Percentiles rank a stretch among this genome's conserved stretches.
These are phyloP conservation scores for Eimeria maxima DNA, from an alignment of 169 alveolate genomes.

Conservation along the genomic window DNA sequence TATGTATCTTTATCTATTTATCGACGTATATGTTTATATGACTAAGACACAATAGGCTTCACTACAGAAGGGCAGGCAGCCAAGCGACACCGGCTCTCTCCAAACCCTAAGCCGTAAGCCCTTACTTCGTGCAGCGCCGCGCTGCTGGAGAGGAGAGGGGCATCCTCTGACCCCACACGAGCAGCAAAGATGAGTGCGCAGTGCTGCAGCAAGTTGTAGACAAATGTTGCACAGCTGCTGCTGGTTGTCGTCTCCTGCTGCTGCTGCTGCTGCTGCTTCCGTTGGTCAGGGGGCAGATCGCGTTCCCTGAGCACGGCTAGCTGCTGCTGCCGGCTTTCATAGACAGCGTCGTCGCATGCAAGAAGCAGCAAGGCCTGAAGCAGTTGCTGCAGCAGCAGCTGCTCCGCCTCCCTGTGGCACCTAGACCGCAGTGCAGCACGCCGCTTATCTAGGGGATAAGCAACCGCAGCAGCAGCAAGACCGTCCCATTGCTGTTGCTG, in stretches of 20 bases:
- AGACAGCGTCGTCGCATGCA: slow-evolving; percentile 77
- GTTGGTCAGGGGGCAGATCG: neutral
- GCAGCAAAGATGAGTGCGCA: slow-evolving; percentile 77
- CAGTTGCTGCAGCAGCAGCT: slow-evolving; percentile 70
- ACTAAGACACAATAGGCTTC: neutral
- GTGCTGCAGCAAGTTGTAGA: slow-evolving; percentile 65
- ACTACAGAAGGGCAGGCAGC: neutral
- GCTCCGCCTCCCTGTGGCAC: slow-evolving; percentile 75
- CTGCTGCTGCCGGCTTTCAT: slow-evolving; percentile 56
- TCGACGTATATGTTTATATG: neutral
- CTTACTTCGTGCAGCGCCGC: slow-evolving; percentile 79
- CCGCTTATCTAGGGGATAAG: slow-evolving; percentile 34
- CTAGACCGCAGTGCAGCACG: slow-evolving; percentile 69
- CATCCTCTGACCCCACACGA: slow-evolving; percentile 43
- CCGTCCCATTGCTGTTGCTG: slow-evolving; percentile 73
- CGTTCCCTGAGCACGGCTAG: slow-evolving; percentile 3
- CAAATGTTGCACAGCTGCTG: slow-evolving; percentile 50
- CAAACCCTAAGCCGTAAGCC: slow-evolving; percentile 27
- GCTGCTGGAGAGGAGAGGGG: slow-evolving; percentile 2
- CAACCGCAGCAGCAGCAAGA: slow-evolving; percentile 65
- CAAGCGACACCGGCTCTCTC: neutral
- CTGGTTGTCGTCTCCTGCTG: neutral
- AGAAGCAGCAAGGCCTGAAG: slow-evolving; percentile 75
- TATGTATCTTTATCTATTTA: neutral
- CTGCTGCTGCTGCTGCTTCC: slow-evolving; percentile 26